Percentiles rank a stretch among this genome's conserved stretches.
Conservation (phyloP, 306 rosid genomes). For the Leucaena leucocephala region DNA sequence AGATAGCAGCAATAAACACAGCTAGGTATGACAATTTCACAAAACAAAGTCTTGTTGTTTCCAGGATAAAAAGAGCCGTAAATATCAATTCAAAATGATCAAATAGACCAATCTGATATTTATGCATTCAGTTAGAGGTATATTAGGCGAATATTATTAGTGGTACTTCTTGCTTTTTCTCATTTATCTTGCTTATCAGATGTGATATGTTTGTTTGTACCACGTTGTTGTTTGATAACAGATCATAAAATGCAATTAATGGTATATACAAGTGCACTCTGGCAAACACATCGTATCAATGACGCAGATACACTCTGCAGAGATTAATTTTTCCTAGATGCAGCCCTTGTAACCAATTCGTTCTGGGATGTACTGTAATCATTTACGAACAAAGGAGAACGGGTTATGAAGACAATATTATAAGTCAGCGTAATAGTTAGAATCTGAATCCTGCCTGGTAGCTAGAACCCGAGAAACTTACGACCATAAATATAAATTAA, state of each 20-base stretch:
- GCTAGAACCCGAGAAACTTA: neutral
- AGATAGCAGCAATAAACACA: slow-evolving; percentile 24
- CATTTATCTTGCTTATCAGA: neutral
- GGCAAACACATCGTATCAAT: neutral
- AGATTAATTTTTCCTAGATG: neutral
- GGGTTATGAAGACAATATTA: neutral
- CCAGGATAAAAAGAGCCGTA: neutral
- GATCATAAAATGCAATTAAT: neutral
- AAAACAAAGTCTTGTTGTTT: neutral
- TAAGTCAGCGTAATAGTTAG: neutral
- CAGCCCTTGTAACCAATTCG: neutral
- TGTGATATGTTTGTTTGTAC: too few species aligned
- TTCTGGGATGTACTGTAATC: neutral
- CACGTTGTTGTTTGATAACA: too few species aligned
- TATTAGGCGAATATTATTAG: neutral
- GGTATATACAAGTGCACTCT: neutral
- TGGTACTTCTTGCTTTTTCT: neutral
- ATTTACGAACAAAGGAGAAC: neutral
- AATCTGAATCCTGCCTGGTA: neutral
- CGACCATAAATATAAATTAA: neutral
- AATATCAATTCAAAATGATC: neutral
- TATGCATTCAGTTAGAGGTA: neutral
- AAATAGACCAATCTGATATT: neutral
- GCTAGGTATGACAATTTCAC: neutral
- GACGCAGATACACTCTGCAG: neutral